Base-by-base conservation (phyloP, 768 basidiomycete species). In the Pleurotus djamor region DNA sequence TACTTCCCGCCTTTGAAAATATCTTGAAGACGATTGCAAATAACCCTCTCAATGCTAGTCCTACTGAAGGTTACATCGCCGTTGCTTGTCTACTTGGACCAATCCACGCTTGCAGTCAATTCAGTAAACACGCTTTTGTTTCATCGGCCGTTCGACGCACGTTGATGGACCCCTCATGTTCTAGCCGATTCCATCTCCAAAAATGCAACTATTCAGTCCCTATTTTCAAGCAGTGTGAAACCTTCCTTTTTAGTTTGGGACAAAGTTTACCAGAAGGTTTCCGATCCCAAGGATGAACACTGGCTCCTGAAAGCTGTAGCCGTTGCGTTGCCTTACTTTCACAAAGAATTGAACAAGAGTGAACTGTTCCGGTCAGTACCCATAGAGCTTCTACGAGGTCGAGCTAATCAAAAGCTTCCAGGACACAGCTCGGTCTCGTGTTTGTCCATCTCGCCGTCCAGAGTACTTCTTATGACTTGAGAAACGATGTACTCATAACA, bases 181-280 rank as follows among this genome's bases (percentile, higher is more conserved):
- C 14, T 61, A 74, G 87, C 77, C 56, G 78, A 83, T 51, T 55
- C 75, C 8, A 77, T 83, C 17, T 73, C 80, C 21, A 76, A 74
- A 63, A 85, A 86, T 67, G 52, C 79, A 33, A 70, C 71, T 2
- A 62, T 83, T n/a, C 76, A 79, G 36, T 71, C 79, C 0, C 69
- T 91, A n/a, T 67, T 70, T 14, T 70, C 84, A 0, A 74, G 76
- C 12, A 66, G 74, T 10, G 73, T 82, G 21, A 97, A 94, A 68
- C 91, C 93, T 0, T 88, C 91, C 1, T 97, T 97, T 74, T 71
- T 98, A 43, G 65, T 96, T 12, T 93, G 85, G 84, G 94, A 96
- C 56, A 94, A 91, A 69, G 86, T 92, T 0, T 94, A 93, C 66
- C 83, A 87, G 60, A 94, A 92, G 68, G 63, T 89, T 13, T 73